phyloP scores from a whole-genome alignment of 148 eudicot genomes.

The Pouteria glomerata region DNA sequence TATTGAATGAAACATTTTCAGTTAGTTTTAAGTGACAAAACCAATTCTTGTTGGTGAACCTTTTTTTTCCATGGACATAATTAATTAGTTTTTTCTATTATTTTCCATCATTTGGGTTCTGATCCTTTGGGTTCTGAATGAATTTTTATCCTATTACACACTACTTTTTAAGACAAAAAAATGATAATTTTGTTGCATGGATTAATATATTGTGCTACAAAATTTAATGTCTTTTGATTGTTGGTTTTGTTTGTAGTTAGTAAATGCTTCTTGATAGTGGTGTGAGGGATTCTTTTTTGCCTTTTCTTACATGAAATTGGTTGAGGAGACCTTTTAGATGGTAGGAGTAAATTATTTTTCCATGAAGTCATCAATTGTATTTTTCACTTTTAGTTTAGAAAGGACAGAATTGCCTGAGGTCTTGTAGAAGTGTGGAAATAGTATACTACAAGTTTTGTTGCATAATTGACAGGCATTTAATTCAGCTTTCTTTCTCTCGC shows the following conservation, averaged over 20 bases:
- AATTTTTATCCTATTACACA: not conserved
- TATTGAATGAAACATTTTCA: not conserved
- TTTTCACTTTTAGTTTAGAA: not conserved
- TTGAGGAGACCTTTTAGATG: not conserved
- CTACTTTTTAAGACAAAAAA: not conserved
- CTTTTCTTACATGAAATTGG: not conserved
- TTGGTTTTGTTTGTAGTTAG: not conserved
- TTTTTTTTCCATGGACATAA: not conserved
- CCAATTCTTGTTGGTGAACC: not conserved
- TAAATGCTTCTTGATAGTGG: not conserved
- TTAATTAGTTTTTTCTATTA: not conserved
- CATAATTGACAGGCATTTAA: not conserved
- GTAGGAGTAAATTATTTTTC: not conserved
- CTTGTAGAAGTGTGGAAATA: not conserved
- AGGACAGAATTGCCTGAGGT: not conserved
- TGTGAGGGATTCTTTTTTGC: not conserved
- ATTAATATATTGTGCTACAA: not conserved
- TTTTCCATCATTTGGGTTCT: too few species aligned
- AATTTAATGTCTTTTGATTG: not conserved
- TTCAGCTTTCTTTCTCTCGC: not conserved
- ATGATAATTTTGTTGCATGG: too few species aligned
- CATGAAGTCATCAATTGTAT: not conserved
- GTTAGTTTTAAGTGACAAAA: not conserved
- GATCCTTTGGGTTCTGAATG: conserved; percentile 1
- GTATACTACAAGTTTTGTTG: not conserved